A percentile compares a stretch with the other conserved stretches of the same genome.
phyloP scores from a whole-genome alignment of 495 filamentous ascomycete species.

The Penicillium robsamsonii region DNA sequence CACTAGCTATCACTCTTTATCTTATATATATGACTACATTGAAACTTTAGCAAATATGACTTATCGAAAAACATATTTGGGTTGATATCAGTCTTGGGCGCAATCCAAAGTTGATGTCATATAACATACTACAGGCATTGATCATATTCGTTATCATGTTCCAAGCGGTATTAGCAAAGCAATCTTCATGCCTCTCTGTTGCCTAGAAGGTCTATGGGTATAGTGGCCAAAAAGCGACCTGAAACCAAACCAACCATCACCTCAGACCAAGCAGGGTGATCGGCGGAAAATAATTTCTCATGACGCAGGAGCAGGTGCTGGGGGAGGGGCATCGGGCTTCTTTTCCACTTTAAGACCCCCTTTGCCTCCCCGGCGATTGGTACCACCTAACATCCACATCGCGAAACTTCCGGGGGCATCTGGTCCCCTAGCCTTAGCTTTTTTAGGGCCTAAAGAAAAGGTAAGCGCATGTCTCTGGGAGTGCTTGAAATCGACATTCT shows the following conservation, averaged over 20 bases:
- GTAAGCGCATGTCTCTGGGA: conserved; percentile 5
- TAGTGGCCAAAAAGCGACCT: not conserved
- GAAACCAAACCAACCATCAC: not conserved
- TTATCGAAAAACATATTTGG: not conserved
- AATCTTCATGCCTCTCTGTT: not conserved
- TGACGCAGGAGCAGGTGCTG: conserved; percentile 17
- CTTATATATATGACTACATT: not conserved
- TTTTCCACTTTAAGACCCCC: conserved; percentile 39
- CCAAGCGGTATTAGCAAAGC: not conserved
- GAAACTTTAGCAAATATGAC: not conserved
- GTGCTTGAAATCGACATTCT: not conserved
- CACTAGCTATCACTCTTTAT: not conserved
- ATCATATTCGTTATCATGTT: not conserved
- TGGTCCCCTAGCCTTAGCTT: conserved; percentile 19
- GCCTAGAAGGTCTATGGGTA: not conserved
- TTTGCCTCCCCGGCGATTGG: conserved; percentile 24
- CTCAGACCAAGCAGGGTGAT: not conserved
- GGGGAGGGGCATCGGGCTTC: conserved; percentile 31
- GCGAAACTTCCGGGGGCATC: conserved; percentile 29
- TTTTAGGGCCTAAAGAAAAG: conserved; percentile 26
- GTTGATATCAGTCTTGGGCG: not conserved
- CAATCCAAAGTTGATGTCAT: not conserved
- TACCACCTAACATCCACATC: conserved; percentile 38
- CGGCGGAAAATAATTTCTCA: conserved; percentile 1
- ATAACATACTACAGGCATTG: not conserved